Conservation (phyloP, 164 flowering plant genomes). For the Kingdonia uniflora region DNA sequence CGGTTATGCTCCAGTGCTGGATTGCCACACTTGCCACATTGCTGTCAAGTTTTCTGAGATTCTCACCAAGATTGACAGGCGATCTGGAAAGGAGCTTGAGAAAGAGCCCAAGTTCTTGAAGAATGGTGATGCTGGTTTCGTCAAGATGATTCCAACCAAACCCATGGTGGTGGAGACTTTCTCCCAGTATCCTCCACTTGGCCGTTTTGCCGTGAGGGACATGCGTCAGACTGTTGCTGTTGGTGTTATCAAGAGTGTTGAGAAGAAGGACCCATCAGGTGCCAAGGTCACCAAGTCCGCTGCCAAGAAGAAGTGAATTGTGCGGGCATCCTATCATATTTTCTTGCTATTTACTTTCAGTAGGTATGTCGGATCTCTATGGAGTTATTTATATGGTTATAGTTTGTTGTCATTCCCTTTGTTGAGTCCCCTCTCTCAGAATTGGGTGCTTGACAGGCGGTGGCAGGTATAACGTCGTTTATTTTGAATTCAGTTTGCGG, state of each 20-base stretch:
- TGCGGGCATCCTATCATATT: too few relatives aligned
- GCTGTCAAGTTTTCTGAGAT: constrained; percentile 38
- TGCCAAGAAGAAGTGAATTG: constrained; percentile 33
- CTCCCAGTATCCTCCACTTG: constrained; percentile 31
- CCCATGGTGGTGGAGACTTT: constrained; percentile 42
- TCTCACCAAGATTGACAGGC: constrained; percentile 37
- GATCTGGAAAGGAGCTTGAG: constrained; percentile 36
- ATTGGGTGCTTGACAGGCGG: too few relatives aligned
- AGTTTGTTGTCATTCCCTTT: too few relatives aligned
- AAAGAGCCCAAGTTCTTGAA: constrained; percentile 18
- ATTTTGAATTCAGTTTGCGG: too few relatives aligned
- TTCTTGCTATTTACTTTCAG: too few relatives aligned
- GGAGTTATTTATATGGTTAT: too few relatives aligned
- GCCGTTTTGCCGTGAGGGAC: constrained; percentile 38
- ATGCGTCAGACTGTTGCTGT: constrained; percentile 27
- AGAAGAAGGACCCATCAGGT: constrained; percentile 30
- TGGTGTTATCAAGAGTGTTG: constrained; percentile 28
- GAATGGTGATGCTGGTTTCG: constrained; percentile 33
- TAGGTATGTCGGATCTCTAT: too few relatives aligned
- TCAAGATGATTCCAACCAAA: constrained; percentile 37
- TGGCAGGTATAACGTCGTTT: too few relatives aligned
- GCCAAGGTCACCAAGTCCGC: constrained; percentile 40
- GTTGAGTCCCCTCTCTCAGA: too few relatives aligned
- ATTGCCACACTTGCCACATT: constrained; percentile 21
- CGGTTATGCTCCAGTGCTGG: constrained; percentile 7